Conservation (phyloP, 768 basidiomycete genomes). For the Tylopilus sp. region DNA sequence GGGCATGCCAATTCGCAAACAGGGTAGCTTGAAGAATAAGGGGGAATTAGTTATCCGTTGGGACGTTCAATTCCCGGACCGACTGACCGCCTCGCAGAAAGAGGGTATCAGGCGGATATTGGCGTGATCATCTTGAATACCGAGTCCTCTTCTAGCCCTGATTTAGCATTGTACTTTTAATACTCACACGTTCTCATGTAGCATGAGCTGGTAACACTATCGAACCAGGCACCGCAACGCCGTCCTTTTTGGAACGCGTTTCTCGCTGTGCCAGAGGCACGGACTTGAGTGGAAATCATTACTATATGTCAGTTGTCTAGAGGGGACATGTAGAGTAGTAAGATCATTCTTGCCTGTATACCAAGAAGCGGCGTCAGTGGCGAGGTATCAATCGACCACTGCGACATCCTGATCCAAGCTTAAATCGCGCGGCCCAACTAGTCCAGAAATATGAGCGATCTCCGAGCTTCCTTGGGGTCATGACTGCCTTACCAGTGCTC, state of each 20-base stretch:
- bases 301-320: background rate
- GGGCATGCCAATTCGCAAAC: constrained; percentile 91
- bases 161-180: constrained; percentile 11
- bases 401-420: background rate
- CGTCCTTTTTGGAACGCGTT: background rate
- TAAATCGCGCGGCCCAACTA: background rate
- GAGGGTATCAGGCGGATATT: constrained; percentile 73
- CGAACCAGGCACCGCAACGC: background rate
- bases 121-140: constrained; percentile 25
- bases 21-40: constrained; percentile 61
- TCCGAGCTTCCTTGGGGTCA: background rate
- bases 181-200: background rate
- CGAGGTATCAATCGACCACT: background rate
- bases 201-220: constrained; percentile 2
- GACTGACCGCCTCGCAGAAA: constrained; percentile 73
- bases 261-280: background rate
- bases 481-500: background rate
- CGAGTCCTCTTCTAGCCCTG: constrained; percentile 6
- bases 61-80: constrained; percentile 82
- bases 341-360: background rate
- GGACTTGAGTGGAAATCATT: background rate
- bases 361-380: background rate
- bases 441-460: background rate
- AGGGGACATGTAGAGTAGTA: background rate
- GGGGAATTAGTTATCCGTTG: constrained; percentile 83